These are phyloP conservation scores for Pholiota adiposa DNA, from an alignment of 1,284 basidiomycete genomes.

Conservation along the genomic window DNA sequence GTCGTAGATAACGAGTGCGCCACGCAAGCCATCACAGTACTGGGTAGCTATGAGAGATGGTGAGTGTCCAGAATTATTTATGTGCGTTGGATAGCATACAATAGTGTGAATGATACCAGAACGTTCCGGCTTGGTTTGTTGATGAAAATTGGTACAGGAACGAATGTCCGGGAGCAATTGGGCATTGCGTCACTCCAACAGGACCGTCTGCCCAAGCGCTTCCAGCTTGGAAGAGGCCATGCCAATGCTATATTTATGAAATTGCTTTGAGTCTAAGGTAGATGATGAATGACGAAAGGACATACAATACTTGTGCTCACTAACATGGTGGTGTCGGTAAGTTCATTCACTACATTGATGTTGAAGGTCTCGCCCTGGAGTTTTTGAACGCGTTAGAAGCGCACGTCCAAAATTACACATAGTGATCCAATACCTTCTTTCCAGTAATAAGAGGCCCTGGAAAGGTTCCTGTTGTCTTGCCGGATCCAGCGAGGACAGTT, in stretches of 20 bases:
- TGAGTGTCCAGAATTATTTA: background rate
- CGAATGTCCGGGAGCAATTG: slow-evolving; percentile 41
- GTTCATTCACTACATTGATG: slow-evolving; percentile 29
- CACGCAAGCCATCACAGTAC: slow-evolving; percentile 31
- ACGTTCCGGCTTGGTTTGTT: slow-evolving; percentile 44
- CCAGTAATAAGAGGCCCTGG: slow-evolving; percentile 26
- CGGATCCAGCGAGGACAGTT: slow-evolving; percentile 21
- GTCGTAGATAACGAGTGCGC: slow-evolving; percentile 32
- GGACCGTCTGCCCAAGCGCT: slow-evolving; percentile 27
- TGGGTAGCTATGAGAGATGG: slow-evolving; percentile 12
- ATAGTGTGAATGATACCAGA: slow-evolving; percentile 46
- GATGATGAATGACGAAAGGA: background rate
- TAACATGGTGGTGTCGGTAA: slow-evolving; percentile 30
- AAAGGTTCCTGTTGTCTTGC: slow-evolving; percentile 11
- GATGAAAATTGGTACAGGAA: slow-evolving; percentile 38
- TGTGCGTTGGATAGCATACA: slow-evolving; percentile 19
- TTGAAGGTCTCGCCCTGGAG: slow-evolving; percentile 26
- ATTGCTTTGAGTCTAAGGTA: too few species aligned
- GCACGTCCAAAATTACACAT: background rate
- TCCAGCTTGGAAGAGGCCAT: slow-evolving; percentile 27
- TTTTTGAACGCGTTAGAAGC: background rate
- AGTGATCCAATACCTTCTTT: slow-evolving; percentile 17
- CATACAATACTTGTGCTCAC: slow-evolving; percentile 29
- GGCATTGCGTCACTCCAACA: slow-evolving; percentile 41
- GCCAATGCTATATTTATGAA: slow-evolving; percentile 22